Base-by-base conservation (phyloP, 805 yeast species). In the Pichia membranifaciens region DNA sequence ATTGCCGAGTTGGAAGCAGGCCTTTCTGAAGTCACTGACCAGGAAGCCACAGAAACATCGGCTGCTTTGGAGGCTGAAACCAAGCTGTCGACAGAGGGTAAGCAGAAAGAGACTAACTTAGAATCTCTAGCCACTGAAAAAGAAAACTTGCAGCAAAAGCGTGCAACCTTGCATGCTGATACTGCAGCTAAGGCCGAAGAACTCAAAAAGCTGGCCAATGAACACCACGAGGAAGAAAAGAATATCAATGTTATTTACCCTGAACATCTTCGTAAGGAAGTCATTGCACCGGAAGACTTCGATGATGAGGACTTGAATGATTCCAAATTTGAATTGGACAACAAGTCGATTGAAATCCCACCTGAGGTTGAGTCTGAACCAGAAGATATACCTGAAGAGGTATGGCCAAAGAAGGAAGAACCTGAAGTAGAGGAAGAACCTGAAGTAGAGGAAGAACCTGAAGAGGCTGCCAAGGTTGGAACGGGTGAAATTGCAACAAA, bases 181-280 rank as follows among this genome's bases (percentile, higher is more conserved):
- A 64, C 76, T 64, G 58, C 62, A 49, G 59, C 65, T 52, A 48
- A 68, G 61, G 51, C 60, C 49, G 57, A 43, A n/a, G 63, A 62
- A 16, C 59, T 69, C 35, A 73, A 75, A 57, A 58, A 59, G 3
- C 44, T 59, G 28, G 67, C 72, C 51, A 60, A 67, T 54, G 56
- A 65, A 36, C 64, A 77, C 32, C 51, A 59, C 38, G 50, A 63
- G 43, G 76, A 74, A 43, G 78, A 72, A 54, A 72, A 68, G 56
- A 68, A 66, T 46, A 74, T 78, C 55, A 76, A 76, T 54, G 58
- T 54, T 13, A 74, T 69, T 47, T 69, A 75, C 51, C 83, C 83
- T 12, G 79, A 73, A 43, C 83, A 78, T 61, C 65, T 78, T 56
- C 69, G 66, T 50, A 59, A 62, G 51, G 66, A 65, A 13, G 50